Conservation (phyloP, 257 asterid genomes). For the Craterostigma plantagineum region DNA sequence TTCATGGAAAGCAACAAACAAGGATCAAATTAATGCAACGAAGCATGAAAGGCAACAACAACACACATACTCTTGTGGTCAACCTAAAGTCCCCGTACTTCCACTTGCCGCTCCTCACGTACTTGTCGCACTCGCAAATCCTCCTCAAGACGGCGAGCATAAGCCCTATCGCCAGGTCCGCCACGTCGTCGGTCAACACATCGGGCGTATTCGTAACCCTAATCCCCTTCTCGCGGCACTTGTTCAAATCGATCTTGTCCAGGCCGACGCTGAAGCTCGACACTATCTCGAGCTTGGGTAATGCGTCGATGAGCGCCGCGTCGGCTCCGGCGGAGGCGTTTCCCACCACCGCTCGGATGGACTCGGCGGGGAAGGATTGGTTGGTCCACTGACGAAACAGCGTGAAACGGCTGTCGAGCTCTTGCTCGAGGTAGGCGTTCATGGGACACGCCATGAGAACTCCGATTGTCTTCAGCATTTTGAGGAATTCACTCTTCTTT, state of each 20-base stretch:
- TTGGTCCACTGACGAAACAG: background rate
- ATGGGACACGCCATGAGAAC: constrained; percentile 1
- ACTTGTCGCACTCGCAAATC: constrained; percentile 44
- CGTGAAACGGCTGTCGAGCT: background rate
- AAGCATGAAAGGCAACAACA: too few relatives aligned
- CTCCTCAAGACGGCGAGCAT: constrained; percentile 52
- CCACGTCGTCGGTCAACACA: constrained; percentile 84
- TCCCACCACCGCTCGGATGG: constrained; percentile 63
- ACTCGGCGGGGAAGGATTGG: constrained; percentile 10
- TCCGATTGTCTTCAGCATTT: background rate
- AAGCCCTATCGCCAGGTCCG: constrained; percentile 70
- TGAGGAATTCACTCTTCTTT: too few relatives aligned
- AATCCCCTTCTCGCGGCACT: constrained; percentile 59
- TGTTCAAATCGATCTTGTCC: constrained; percentile 61
- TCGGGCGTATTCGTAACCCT: constrained; percentile 84
- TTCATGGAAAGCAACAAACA: too few relatives aligned
- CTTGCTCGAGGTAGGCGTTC: constrained; percentile 1
- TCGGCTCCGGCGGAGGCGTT: constrained; percentile 32
- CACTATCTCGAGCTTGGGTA: constrained; percentile 60
- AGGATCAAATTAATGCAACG: too few relatives aligned
- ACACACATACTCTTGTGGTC: constrained; percentile 38
- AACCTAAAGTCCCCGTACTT: constrained; percentile 37
- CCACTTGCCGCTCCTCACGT: constrained; percentile 61
- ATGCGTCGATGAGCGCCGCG: constrained; percentile 36
- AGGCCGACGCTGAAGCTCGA: constrained; percentile 67